phyloP scores from a whole-genome alignment of 371 early-diverging fungal genomes.

The Syncephalastrum racemosum region DNA sequence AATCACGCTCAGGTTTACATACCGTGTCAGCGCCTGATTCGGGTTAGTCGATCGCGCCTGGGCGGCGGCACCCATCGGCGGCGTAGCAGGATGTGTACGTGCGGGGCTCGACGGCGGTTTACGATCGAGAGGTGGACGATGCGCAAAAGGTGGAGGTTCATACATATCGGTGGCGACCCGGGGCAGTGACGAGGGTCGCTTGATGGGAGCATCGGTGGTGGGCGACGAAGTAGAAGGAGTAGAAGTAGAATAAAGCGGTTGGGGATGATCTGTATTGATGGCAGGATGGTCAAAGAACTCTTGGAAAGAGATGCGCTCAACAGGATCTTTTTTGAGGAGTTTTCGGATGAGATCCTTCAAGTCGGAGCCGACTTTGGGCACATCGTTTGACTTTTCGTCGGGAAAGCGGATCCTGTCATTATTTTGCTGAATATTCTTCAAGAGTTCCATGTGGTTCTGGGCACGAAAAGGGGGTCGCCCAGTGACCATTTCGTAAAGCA shows the following conservation, averaged over 20 bases:
- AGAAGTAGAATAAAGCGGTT: constrained; percentile 7
- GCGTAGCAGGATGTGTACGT: neutral
- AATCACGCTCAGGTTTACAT: too few species aligned
- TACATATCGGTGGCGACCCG: constrained; percentile 6
- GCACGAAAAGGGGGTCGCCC: constrained; percentile 93
- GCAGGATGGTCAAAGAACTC: constrained; percentile 89
- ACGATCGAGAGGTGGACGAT: constrained; percentile 16
- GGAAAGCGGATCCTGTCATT: constrained; percentile 86
- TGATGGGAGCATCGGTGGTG: neutral
- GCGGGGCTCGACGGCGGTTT: neutral
- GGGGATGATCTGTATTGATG: constrained; percentile 26
- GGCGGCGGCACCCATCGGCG: too few species aligned
- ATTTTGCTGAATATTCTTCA: constrained; percentile 82
- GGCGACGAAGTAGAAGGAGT: constrained; percentile 8
- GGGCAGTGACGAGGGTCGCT: neutral
- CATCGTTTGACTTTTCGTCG: constrained; percentile 52
- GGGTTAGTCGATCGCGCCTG: too few species aligned
- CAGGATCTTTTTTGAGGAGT: constrained; percentile 82
- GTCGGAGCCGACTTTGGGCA: constrained; percentile 60
- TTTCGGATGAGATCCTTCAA: constrained; percentile 80
- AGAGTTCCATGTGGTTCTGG: constrained; percentile 87
- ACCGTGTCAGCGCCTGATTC: too few species aligned
- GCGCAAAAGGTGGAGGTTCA: constrained; percentile 42
- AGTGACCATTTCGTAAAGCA: constrained; percentile 90
- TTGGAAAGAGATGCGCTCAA: constrained; percentile 86